phyloP scores from a whole-genome alignment of 1,284 basidiomycete genomes.

The Naganishia cerealis region DNA sequence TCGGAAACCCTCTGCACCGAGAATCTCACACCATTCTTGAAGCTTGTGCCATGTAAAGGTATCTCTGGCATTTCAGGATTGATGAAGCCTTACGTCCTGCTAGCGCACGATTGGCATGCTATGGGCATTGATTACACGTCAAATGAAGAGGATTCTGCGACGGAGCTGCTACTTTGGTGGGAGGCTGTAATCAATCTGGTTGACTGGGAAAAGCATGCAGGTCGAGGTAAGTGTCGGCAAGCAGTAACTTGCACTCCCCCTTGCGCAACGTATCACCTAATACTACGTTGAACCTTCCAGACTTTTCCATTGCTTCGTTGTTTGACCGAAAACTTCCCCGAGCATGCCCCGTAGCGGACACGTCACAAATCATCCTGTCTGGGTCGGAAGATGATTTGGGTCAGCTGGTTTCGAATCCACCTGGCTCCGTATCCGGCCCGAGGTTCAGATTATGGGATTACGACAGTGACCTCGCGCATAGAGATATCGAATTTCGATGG shows the following conservation, averaged over 20 bases:
- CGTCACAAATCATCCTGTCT: conserved; percentile 45
- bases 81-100: conserved; percentile 34
- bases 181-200: conserved; percentile 81
- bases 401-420: conserved; percentile 9
- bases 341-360: conserved; percentile 63
- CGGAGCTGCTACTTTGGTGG: conserved; percentile 72
- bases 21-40: conserved; percentile 92
- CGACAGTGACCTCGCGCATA: conserved; percentile 1
- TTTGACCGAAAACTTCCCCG: conserved; percentile 68
- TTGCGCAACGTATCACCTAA: background rate
- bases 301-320: conserved; percentile 74
- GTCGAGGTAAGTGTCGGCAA: conserved; percentile 59
- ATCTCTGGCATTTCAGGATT: conserved; percentile 76
- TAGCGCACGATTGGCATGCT: conserved; percentile 38
- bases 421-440: background rate
- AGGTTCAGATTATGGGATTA: conserved; percentile 10
- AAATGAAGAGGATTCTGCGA: conserved; percentile 48
- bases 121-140: conserved; percentile 35
- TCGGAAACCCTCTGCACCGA: conserved; percentile 91
- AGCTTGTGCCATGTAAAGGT: conserved; percentile 88
- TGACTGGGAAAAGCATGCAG: conserved; percentile 57
- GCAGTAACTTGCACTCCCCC: background rate
- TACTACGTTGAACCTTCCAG: conserved; percentile 51
- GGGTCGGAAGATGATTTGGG: conserved; percentile 3
- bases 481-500: conserved; percentile 17